Evolutionary conservation across 345 rosid species (phyloP).

Genomic region (Rhodamnia rubescens): DNA sequence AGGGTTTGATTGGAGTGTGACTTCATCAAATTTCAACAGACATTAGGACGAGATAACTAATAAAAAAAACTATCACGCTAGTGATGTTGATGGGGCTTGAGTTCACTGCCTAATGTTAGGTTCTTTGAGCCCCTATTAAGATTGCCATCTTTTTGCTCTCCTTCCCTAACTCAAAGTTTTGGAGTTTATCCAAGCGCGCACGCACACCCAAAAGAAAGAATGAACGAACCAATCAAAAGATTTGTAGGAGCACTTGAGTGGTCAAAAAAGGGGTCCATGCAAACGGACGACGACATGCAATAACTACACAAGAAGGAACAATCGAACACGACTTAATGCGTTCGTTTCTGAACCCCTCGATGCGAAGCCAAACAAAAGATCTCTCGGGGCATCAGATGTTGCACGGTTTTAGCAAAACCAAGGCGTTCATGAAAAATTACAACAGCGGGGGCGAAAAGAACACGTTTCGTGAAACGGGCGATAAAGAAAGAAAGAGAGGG

Average conservation of each 20-base stretch:
- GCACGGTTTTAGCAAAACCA: background rate
- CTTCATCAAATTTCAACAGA: background rate
- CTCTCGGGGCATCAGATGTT: background rate
- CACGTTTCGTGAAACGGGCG: background rate
- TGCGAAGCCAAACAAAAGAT: background rate
- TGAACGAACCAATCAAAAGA: background rate
- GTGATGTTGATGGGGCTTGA: background rate
- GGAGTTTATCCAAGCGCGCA: background rate
- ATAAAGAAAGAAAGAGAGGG: background rate
- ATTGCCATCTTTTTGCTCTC: background rate
- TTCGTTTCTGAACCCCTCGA: background rate
- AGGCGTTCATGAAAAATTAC: background rate
- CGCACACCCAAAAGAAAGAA: background rate
- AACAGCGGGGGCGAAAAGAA: background rate
- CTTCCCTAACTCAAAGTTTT: background rate
- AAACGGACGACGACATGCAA: background rate
- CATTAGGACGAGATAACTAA: background rate
- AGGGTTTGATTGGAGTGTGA: background rate
- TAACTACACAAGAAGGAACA: background rate
- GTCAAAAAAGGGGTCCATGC: background rate
- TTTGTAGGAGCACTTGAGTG: background rate
- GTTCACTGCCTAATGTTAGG: background rate
- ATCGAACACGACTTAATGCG: background rate
- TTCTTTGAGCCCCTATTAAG: background rate
- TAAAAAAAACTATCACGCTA: background rate